Evolutionary conservation across 1,284 basidiomycete species (phyloP).

Genomic region (Apiotrichum brassicae): DNA sequence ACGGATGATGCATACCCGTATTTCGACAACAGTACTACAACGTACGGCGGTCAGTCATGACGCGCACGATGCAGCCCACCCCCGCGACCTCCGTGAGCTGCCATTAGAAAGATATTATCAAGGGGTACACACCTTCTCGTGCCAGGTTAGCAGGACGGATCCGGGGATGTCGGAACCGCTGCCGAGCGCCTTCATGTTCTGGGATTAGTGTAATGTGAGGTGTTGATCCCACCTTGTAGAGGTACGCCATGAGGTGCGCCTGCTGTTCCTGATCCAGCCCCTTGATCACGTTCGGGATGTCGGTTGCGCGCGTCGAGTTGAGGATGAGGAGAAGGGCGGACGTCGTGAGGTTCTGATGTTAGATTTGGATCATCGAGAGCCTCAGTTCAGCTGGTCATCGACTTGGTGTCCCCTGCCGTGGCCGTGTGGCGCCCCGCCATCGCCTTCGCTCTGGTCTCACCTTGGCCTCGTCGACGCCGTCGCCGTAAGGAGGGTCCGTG

Average conservation of each 20-base stretch:
- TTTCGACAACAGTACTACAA: slow-evolving; percentile 52
- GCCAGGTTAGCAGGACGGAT: slow-evolving; percentile 88
- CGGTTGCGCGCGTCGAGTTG: slow-evolving; percentile 87
- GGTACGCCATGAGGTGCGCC: slow-evolving; percentile 94
- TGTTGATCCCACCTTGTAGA: slow-evolving; percentile 65
- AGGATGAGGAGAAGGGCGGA: slow-evolving; percentile 84
- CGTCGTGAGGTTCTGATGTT: slow-evolving; percentile 63
- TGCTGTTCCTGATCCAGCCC: slow-evolving; percentile 70
- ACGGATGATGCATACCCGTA: slow-evolving; percentile 17
- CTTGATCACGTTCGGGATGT: slow-evolving; percentile 73
- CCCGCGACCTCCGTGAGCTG: slow-evolving; percentile 93
- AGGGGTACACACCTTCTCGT: slow-evolving; percentile 70
- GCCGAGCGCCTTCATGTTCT: slow-evolving; percentile 50
- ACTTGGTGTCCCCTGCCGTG: background rate
- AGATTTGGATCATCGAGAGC: too few relatives aligned
- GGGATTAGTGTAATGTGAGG: background rate
- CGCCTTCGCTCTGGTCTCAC: slow-evolving; percentile 49
- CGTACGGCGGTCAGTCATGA: slow-evolving; percentile 87
- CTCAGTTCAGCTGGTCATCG: background rate
- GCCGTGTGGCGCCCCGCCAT: background rate
- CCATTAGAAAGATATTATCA: slow-evolving; percentile 2
- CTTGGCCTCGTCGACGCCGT: slow-evolving; percentile 79
- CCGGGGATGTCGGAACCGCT: slow-evolving; percentile 78
- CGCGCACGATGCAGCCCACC: slow-evolving; percentile 91
- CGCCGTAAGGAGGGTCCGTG: slow-evolving; percentile 75